Conservation (phyloP, 352 stramenopile species). For the Phytophthora fragariae region DNA sequence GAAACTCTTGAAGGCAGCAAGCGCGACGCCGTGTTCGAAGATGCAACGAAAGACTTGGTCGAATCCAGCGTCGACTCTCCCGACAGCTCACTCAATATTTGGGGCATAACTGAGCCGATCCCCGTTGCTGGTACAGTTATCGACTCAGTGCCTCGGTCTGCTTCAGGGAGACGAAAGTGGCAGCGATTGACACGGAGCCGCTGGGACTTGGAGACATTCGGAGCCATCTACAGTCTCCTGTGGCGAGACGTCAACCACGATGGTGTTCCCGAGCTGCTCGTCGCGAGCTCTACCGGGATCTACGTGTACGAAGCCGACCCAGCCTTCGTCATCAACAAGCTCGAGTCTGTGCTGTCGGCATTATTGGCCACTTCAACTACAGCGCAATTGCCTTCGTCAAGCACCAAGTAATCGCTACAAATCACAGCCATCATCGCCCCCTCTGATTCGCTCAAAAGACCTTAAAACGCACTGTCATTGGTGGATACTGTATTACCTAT, state of each 20-base stretch:
- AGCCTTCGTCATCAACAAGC: constrained; percentile 45
- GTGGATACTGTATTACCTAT: neutral
- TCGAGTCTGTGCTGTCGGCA: constrained; percentile 35
- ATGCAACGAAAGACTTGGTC: constrained; percentile 10
- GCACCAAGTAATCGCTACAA: constrained; percentile 11
- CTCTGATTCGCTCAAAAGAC: constrained; percentile 21
- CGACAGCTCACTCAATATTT: constrained; percentile 41
- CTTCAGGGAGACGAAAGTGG: constrained; percentile 42
- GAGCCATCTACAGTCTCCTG: constrained; percentile 76
- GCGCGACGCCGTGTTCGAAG: neutral
- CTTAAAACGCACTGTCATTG: constrained; percentile 2
- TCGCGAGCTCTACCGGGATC: constrained; percentile 72
- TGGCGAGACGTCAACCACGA: constrained; percentile 75
- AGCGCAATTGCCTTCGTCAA: neutral
- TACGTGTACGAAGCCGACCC: constrained; percentile 72
- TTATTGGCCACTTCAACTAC: constrained; percentile 19
- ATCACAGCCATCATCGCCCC: constrained; percentile 18
- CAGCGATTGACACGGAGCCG: constrained; percentile 26
- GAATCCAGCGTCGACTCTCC: constrained; percentile 9
- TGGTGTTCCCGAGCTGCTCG: constrained; percentile 64
- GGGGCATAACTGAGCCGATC: constrained; percentile 27
- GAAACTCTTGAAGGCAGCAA: neutral
- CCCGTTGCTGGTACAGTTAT: constrained; percentile 8
- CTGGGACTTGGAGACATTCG: constrained; percentile 69
- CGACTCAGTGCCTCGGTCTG: neutral